These are phyloP conservation scores for Cyathus olla DNA, from an alignment of 1,284 basidiomycete species.

Conservation along the genomic window DNA sequence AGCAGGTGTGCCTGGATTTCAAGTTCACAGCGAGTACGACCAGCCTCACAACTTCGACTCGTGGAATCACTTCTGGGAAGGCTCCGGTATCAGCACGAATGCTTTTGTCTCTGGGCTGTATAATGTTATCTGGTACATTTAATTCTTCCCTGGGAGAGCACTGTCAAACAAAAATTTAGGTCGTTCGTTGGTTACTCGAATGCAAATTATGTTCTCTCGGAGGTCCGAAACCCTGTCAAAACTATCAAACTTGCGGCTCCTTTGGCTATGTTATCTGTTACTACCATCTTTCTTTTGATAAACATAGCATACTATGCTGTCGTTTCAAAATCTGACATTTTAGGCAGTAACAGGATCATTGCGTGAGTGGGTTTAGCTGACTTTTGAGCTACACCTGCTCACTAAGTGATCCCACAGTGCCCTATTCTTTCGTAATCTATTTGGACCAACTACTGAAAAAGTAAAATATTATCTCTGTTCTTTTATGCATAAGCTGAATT, in stretches of 20 bases:
- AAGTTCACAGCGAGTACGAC: no score
- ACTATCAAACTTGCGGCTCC: slow-evolving; percentile 78
- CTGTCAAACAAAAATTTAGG: slow-evolving; percentile 46
- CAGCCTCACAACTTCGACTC: no score
- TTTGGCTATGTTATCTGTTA: slow-evolving; percentile 66
- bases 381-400: background rate
- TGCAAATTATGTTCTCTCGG: slow-evolving; percentile 78
- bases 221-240: slow-evolving; percentile 71
- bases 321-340: slow-evolving; percentile 73
- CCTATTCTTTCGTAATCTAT: slow-evolving; percentile 76
- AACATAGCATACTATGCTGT: slow-evolving; percentile 79
- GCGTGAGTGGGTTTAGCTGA: slow-evolving; percentile 65
- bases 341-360: slow-evolving; percentile 68
- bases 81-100: no score
- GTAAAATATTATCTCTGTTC: slow-evolving; percentile 39
- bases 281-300: slow-evolving; percentile 67
- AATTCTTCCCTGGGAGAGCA: no score
- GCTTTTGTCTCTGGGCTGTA: no score
- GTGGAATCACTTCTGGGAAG: no score
- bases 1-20: no score
- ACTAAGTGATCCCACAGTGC: slow-evolving; percentile 49
- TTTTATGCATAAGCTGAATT: background rate
- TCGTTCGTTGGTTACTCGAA: slow-evolving; percentile 78
- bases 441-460: slow-evolving; percentile 66
- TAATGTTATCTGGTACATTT: no score